These are phyloP conservation scores for Sarocladiaceae sp. DNA, from an alignment of 2,329 filamentous ascomycete species.

Conservation along the genomic window DNA sequence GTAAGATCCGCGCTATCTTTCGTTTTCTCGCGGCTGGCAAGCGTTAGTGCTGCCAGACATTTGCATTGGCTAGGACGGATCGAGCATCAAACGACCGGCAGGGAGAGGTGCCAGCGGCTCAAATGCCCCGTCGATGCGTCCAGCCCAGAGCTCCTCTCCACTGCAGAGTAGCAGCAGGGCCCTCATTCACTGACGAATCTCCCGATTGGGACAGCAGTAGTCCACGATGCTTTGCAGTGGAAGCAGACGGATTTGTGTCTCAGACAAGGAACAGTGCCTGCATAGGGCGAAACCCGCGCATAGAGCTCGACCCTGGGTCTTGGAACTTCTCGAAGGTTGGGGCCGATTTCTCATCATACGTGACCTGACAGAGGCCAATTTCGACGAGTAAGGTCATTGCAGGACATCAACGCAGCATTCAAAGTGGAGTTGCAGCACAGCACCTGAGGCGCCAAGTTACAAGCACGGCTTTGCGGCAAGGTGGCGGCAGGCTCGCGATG, in stretches of 20 bases:
- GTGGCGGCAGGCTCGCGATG: too few relatives aligned
- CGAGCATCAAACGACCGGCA: too few relatives aligned
- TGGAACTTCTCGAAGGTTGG: neutral
- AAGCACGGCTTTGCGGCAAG: neutral
- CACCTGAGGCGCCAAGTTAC: neutral
- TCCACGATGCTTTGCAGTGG: neutral
- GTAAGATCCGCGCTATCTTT: too few relatives aligned
- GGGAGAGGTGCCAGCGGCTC: too few relatives aligned
- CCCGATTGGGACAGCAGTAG: neutral
- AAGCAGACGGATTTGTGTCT: neutral
- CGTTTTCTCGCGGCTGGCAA: too few relatives aligned
- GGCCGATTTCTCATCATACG: neutral
- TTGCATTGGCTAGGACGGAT: too few relatives aligned
- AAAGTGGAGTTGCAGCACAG: neutral
- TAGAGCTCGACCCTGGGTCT: too few relatives aligned
- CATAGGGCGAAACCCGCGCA: neutral
- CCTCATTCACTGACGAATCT: neutral
- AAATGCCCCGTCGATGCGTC: too few relatives aligned
- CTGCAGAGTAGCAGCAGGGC: neutral
- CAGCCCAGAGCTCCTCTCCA: too few relatives aligned
- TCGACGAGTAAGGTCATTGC: neutral
- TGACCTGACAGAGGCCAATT: neutral
- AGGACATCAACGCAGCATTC: neutral
- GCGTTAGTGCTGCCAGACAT: neutral
- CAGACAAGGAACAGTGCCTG: neutral